These are phyloP conservation scores for Hysterangium stoloniferum DNA, from an alignment of 768 basidiomycete genomes.

Conservation along the genomic window DNA sequence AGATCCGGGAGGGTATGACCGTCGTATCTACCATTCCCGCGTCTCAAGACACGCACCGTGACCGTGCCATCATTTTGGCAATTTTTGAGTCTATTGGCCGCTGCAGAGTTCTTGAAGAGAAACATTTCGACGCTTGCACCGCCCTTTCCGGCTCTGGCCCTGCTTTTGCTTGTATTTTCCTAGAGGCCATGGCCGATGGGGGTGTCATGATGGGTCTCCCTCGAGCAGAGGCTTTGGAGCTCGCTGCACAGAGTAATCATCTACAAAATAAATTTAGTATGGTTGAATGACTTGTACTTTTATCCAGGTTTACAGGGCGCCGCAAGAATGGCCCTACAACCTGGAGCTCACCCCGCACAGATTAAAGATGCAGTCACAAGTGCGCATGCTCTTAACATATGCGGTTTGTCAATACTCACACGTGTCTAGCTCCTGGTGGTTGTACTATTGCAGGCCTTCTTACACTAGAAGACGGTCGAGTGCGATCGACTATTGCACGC, in stretches of 20 bases:
- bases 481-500: conserved; percentile 90
- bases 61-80: conserved; percentile 71
- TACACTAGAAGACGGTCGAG: conserved; percentile 87
- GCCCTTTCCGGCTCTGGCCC: conserved; percentile 95
- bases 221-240: conserved; percentile 83
- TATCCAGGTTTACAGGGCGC: conserved; percentile 84
- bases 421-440: conserved; percentile 80
- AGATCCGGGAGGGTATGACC: conserved; percentile 99
- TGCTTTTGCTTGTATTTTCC: conserved; percentile 91
- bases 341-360: conserved; percentile 87
- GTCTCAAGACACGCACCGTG: conserved; percentile 43
- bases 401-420: not conserved
- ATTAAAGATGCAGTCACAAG: conserved; percentile 98
- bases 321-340: conserved; percentile 88
- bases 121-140: conserved; percentile 97
- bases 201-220: conserved; percentile 99
- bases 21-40: conserved; percentile 70
- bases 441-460: conserved; percentile 98
- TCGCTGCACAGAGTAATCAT: conserved; percentile 93
- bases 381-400: conserved; percentile 33
- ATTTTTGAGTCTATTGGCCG: conserved; percentile 97
- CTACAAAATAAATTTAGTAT: not conserved
- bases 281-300: not conserved
- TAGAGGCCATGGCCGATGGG: conserved; percentile 98
- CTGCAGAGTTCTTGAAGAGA: conserved; percentile 94